Base-by-base conservation (phyloP, 1,284 basidiomycete genomes). In the Moesziomyces antarcticus region DNA sequence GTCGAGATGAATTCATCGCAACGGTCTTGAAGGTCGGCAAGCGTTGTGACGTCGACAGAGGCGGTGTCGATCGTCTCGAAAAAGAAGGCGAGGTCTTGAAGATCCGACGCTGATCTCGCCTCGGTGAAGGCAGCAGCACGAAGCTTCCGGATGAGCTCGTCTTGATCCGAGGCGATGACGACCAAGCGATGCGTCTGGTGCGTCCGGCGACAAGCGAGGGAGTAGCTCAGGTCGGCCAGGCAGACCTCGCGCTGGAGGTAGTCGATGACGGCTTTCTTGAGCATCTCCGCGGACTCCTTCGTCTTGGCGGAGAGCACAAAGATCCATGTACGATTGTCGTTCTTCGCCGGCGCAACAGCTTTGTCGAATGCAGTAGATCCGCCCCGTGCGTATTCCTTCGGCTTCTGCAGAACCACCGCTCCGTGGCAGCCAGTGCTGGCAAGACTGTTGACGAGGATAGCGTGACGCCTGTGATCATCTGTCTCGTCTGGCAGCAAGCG, bases 281-380 rank as follows among this genome's bases (percentile, higher is more conserved):
- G 44, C 43, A 48, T 48, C 43, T 65, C 73, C 14, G 59, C 62
- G 3, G 69, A 61, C 50, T 69, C 64, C 10, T 48, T 47, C 7
- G 69, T 73, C 56, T 68, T 75, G 24, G 65, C 69, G 2, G 73
- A 68, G 2, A 75, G 50, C 3, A 63, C 22, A 20, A 75, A 75
- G 13, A 60, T 20, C 62, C 57, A 71, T 20, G 60, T 43, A 1
- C 18, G 14, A 18, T 51, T 13, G 14, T 25, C 3, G 14, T 40
- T 43, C n/a, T n/a, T 30, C 16, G 6, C 13, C 8, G 14, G 13
- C 13, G 20, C 14, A 7, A 41, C 16, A 35, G 45, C 5, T 10
- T 3, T 3, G 16, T 14, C n/a, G 24, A 9, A 16, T 1, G 14
- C 0, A 20, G 37, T 13, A 18, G 10, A 14, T 42, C 30, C 4